Percentiles rank a stretch among this genome's conserved stretches.
These are phyloP conservation scores for Sporothrix humicola DNA, from an alignment of 2,329 filamentous ascomycete genomes.

Conservation along the genomic window DNA sequence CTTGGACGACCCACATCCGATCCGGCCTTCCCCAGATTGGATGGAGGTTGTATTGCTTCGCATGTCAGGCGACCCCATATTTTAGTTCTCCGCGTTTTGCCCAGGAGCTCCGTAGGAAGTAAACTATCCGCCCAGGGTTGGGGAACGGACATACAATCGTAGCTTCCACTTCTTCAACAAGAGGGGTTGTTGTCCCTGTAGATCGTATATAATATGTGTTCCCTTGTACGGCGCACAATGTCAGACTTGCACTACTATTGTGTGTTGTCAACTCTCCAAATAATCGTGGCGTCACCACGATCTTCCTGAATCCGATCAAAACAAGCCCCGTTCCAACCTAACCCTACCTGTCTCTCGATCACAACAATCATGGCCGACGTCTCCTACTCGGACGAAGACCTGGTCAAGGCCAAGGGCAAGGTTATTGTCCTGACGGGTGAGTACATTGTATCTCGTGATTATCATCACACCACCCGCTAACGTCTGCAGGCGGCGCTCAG, in stretches of 20 bases:
- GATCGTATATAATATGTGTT: neutral
- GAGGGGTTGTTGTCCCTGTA: neutral
- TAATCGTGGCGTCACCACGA: no score
- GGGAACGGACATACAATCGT: neutral
- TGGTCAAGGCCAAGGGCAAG: conserved; percentile 35
- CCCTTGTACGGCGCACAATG: no score
- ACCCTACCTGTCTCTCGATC: neutral
- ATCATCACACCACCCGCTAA: neutral
- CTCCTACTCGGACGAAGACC: neutral
- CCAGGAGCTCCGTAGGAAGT: neutral
- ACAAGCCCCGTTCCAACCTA: no score
- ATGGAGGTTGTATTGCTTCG: neutral
- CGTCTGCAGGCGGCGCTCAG: conserved; percentile 38
- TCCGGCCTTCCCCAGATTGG: conserved; percentile 16
- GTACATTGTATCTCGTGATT: neutral
- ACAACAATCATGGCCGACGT: conserved; percentile 26
- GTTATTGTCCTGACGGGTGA: conserved; percentile 39
- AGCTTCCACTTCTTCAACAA: neutral
- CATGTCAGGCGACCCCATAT: neutral
- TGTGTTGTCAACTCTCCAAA: no score
- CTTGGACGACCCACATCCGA: neutral
- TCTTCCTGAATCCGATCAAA: no score
- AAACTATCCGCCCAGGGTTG: neutral
- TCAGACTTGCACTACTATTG: no score
- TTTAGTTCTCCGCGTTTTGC: neutral